Evolutionary conservation across 305 asterid genomes (phyloP), one percentile per base, ranked within the genome.

Genomic region (Caryopteris hybrid): DNA sequence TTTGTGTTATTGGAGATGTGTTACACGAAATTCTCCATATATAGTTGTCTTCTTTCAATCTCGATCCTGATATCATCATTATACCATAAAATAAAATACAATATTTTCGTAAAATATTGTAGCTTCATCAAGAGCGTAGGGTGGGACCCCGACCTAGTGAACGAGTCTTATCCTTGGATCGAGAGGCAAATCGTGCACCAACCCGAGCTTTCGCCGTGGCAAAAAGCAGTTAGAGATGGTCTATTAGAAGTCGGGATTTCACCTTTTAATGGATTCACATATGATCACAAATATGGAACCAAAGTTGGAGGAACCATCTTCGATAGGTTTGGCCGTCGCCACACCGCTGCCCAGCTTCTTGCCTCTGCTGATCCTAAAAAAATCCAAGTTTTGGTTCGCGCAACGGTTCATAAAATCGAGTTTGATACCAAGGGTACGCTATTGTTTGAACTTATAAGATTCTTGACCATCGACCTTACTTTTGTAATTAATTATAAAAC

Each of bases 261-360:
- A 13, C 98, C 99, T 66, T 85, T 77, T 85, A 91, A 91, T 64
- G 99, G 99, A 16, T 94, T 86, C 87, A 89, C 99, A 8, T 94
- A 89, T 53, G 96, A 94, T 75, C 99, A 94, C 62, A 0, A 82
- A 0, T 81, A 87, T 18, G 99, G 99, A 55, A 94, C 98, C 72
- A 94, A 94, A 79, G 86, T 89, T 43, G 99, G 99, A 33, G 98
- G 99, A n/a, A 94, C 97, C 68, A 88, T 85, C 74, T 94, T 91
- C 68, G 98, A 91, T 78, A 69, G 86, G 74, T 82, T 73, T 25
- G 98, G 95, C 8, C 95, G 88, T 23, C 96, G 99, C 20, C 91
- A 88, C 75, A 83, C 96, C 13, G 86, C 98, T 0, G 99, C 97
- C 0, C 95, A 91, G 84, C 86, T 94, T 21, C 97, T 94, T 4